Evolutionary conservation across 257 asterid genomes (phyloP).

Genomic region (Thymus mandschuricus): DNA sequence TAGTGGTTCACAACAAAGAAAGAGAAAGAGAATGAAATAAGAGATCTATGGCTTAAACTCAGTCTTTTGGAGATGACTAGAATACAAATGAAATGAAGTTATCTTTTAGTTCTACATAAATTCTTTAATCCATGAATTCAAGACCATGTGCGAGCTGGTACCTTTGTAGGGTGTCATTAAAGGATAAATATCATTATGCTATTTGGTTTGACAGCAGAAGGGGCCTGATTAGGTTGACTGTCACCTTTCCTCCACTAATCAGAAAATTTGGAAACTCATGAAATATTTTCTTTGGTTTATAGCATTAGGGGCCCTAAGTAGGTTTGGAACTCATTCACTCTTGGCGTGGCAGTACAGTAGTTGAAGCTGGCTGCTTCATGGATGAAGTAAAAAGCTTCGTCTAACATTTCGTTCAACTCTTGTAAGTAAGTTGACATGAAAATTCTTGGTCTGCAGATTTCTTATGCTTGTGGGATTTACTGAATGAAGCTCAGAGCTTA

Average conservation of each 20-base stretch:
- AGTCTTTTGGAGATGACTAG: not conserved
- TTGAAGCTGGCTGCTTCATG: not conserved
- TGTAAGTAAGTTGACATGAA: not conserved
- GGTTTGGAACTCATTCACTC: not conserved
- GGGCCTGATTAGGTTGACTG: constrained; percentile 16
- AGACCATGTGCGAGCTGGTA: constrained; percentile 17
- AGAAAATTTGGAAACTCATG: not conserved
- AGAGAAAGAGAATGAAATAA: not conserved
- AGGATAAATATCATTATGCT: constrained; percentile 16
- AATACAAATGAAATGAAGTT: not conserved
- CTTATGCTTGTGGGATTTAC: not conserved
- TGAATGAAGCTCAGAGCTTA: not conserved
- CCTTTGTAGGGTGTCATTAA: constrained; percentile 9
- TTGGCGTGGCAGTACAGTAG: not conserved
- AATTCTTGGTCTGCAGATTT: not conserved
- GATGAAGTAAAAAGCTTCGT: not conserved
- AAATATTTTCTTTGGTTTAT: not conserved
- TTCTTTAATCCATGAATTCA: not conserved
- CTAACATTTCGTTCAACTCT: not conserved
- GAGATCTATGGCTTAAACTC: not conserved
- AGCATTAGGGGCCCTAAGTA: not conserved
- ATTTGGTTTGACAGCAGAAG: constrained; percentile 17
- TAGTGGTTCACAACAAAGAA: not conserved
- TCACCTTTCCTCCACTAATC: not conserved
- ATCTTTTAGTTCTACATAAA: not conserved